Evolutionary conservation across 495 filamentous ascomycete species (phyloP).

Genomic region (Ramalina peruviana): DNA sequence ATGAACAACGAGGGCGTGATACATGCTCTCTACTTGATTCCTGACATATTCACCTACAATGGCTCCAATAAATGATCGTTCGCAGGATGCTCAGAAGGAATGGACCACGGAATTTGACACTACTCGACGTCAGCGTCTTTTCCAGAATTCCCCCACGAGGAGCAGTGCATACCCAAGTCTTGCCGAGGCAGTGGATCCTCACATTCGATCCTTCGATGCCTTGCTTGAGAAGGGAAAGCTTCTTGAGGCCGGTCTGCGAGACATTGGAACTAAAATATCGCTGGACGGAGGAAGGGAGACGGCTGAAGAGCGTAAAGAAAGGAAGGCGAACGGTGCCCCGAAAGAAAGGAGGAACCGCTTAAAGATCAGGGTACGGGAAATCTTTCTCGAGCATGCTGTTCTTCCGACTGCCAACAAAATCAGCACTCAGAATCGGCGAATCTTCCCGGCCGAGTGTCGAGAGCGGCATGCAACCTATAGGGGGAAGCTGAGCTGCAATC

Average conservation of each 20-base stretch:
- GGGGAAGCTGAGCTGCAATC: constrained; percentile 63
- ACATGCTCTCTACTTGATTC: too few relatives aligned
- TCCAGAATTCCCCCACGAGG: constrained; percentile 74
- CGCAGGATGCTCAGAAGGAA: constrained; percentile 26
- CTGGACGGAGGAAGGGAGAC: constrained; percentile 56
- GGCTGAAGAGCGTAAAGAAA: constrained; percentile 26
- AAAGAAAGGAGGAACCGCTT: constrained; percentile 52
- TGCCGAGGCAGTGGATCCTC: constrained; percentile 67
- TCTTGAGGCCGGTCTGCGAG: constrained; percentile 60
- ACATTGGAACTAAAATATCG: constrained; percentile 81
- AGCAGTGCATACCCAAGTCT: constrained; percentile 78
- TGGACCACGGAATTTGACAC: constrained; percentile 79
- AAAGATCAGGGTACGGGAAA: constrained; percentile 55
- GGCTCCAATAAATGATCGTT: constrained; percentile 33
- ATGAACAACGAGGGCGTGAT: too few relatives aligned
- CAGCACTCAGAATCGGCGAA: constrained; percentile 58
- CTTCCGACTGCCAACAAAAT: constrained; percentile 71
- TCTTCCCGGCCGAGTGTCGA: constrained; percentile 84
- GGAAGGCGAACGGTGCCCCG: constrained; percentile 29
- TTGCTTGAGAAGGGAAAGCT: constrained; percentile 58
- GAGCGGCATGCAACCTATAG: constrained; percentile 88
- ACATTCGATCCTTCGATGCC: constrained; percentile 94
- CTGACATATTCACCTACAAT: background rate
- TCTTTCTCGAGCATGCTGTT: constrained; percentile 62
- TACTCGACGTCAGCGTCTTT: constrained; percentile 69